These are phyloP conservation scores for Diatrype stigma DNA, from an alignment of 2,329 filamentous ascomycete genomes.

Conservation along the genomic window DNA sequence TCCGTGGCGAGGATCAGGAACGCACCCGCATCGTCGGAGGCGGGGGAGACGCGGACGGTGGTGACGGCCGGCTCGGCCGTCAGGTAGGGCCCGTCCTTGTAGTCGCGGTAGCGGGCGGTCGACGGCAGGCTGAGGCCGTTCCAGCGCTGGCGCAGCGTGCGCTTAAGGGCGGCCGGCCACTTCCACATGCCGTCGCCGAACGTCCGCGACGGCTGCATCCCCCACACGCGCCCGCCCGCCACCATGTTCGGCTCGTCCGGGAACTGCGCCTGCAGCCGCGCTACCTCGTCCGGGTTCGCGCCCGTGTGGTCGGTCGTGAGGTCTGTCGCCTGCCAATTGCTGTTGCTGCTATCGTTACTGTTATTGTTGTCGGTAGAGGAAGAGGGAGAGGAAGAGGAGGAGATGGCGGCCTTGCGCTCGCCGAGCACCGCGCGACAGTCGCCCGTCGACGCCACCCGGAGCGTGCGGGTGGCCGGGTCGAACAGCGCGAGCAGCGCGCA, in stretches of 20 bases:
- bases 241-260: conserved; percentile 58
- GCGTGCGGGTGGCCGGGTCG: conserved; percentile 46
- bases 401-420: conserved; percentile 28
- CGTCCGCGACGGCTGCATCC: conserved; percentile 57
- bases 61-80: conserved; percentile 63
- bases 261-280: conserved; percentile 52
- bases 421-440: conserved; percentile 66
- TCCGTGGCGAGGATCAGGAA: conserved; percentile 66
- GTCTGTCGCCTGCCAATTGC: conserved; percentile 46
- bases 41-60: conserved; percentile 49
- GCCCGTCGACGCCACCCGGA: conserved; percentile 63
- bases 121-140: conserved; percentile 38
- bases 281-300: conserved; percentile 54
- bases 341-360: conserved; percentile 11
- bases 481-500: conserved; percentile 49
- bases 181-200: conserved; percentile 70
- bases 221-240: conserved; percentile 56
- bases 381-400: no score
- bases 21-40: conserved; percentile 37
- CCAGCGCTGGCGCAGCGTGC: conserved; percentile 40
- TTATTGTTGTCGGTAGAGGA: no score
- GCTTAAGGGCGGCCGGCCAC: conserved; percentile 50
- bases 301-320: conserved; percentile 65
- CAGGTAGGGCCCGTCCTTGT: conserved; percentile 60
- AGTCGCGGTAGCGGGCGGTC: conserved; percentile 36